Percentiles rank a stretch among this genome's conserved stretches.
Conservation (phyloP, 31 red algal species). For the Odonthalia washingtoniensis region DNA sequence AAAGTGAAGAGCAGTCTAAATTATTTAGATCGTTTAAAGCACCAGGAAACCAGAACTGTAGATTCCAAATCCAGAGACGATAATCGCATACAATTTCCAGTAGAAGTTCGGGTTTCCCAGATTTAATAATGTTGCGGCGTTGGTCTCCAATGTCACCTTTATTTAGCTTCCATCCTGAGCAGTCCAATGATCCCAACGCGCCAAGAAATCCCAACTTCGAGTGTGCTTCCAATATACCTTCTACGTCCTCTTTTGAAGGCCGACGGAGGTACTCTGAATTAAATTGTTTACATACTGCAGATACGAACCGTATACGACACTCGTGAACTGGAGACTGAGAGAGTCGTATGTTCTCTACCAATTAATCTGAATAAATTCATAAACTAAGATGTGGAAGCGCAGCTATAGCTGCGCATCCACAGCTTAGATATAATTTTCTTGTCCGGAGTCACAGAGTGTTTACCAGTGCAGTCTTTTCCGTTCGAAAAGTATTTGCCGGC, state of each 20-base stretch:
- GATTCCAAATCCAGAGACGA: constrained; percentile 3
- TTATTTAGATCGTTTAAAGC: constrained; percentile 30
- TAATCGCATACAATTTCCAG: constrained; percentile 30
- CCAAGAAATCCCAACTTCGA: constrained; percentile 19
- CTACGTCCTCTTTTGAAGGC: too few species aligned
- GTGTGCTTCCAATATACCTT: background rate
- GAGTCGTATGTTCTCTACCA: constrained; percentile 24
- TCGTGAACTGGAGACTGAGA: constrained; percentile 2
- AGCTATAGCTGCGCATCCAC: too few species aligned
- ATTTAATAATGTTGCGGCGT: background rate
- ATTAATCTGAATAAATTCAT: too few species aligned
- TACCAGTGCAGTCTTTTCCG: constrained; percentile 12
- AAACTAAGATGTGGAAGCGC: constrained; percentile 32
- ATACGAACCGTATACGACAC: background rate
- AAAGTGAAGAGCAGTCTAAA: too few species aligned
- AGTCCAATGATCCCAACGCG: constrained; percentile 11
- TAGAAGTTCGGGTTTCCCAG: background rate
- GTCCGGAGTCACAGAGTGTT: constrained; percentile 35
- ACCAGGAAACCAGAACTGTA: constrained; percentile 46
- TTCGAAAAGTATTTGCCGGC: constrained; percentile 24
- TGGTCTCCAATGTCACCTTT: background rate
- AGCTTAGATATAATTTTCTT: constrained; percentile 54
- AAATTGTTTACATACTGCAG: constrained; percentile 10
- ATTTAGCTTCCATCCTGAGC: constrained; percentile 28
- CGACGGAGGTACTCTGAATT: constrained; percentile 25